Evolutionary conservation across 2,329 filamentous ascomycete species (phyloP).

Genomic region (Sphaerulina musiva): DNA sequence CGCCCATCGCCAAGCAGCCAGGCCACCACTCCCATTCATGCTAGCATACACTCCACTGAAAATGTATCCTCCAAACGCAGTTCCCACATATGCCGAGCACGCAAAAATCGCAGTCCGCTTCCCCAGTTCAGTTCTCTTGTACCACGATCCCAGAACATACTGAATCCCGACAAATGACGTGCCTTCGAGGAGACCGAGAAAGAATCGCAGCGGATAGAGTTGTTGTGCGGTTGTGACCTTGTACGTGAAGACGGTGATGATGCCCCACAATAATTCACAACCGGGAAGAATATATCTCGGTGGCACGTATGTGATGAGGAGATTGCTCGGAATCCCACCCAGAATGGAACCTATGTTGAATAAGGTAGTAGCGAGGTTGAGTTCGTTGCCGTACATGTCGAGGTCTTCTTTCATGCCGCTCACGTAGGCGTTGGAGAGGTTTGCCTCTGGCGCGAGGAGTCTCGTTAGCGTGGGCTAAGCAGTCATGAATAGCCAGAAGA

Average conservation of each 20-base stretch:
- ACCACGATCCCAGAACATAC: slow-evolving; percentile 13
- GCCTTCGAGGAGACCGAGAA: slow-evolving; percentile 47
- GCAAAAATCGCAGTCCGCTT: slow-evolving; percentile 9
- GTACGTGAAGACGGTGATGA: slow-evolving; percentile 37
- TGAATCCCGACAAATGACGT: slow-evolving; percentile 14
- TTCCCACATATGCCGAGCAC: slow-evolving; percentile 11
- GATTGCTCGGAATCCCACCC: slow-evolving; percentile 36
- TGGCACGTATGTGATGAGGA: slow-evolving; percentile 33
- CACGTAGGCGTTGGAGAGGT: slow-evolving; percentile 41
- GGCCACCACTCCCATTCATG: slow-evolving; percentile 38
- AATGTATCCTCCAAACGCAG: slow-evolving; percentile 14
- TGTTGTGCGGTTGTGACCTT: slow-evolving; percentile 37
- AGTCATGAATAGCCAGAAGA: no score
- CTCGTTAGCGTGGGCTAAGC: neutral
- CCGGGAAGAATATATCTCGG: slow-evolving; percentile 29
- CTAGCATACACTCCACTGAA: slow-evolving; percentile 20
- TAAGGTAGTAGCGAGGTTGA: slow-evolving; percentile 26
- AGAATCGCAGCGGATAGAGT: slow-evolving; percentile 38
- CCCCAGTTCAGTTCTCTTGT: slow-evolving; percentile 2
- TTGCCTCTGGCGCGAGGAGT: slow-evolving; percentile 25
- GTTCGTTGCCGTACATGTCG: slow-evolving; percentile 35
- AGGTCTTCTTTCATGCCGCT: slow-evolving; percentile 41
- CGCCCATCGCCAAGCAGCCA: slow-evolving; percentile 44
- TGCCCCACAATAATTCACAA: slow-evolving; percentile 38
- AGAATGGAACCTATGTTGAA: slow-evolving; percentile 33